These are phyloP conservation scores for Ascochyta clinopodiicola DNA, from an alignment of 2,329 filamentous ascomycete species.

Conservation along the genomic window DNA sequence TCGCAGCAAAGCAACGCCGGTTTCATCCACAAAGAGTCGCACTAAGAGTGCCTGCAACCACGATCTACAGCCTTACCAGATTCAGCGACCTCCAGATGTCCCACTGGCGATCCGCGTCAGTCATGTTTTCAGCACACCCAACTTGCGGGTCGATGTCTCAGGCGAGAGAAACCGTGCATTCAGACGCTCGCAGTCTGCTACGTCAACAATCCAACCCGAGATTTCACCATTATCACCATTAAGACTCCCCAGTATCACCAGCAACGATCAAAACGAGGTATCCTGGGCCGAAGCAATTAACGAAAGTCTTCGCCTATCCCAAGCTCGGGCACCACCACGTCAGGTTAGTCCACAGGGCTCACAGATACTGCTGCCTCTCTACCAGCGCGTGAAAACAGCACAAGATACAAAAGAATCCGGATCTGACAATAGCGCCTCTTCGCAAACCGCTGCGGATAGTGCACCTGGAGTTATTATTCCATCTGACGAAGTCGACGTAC, in stretches of 20 bases:
- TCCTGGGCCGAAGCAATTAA: conserved; percentile 39
- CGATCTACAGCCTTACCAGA: conserved; percentile 31
- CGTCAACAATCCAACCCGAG: conserved; percentile 32
- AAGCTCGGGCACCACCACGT: conserved; percentile 30
- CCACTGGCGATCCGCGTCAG: conserved; percentile 27
- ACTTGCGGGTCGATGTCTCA: conserved; percentile 29
- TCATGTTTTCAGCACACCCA: conserved; percentile 41
- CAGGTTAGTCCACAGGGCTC: conserved; percentile 21
- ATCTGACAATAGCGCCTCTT: background rate
- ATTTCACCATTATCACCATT: conserved; percentile 27
- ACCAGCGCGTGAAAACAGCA: background rate
- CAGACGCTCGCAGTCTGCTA: conserved; percentile 42
- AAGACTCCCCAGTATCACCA: conserved; percentile 38
- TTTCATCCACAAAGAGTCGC: conserved; percentile 29
- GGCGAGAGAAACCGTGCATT: conserved; percentile 26
- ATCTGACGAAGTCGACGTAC: conserved; percentile 26
- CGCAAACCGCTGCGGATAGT: background rate
- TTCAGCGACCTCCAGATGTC: conserved; percentile 22
- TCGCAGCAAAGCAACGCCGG: conserved; percentile 35
- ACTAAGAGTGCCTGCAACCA: conserved; percentile 15
- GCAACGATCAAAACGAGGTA: conserved; percentile 27
- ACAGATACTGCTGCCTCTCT: conserved; percentile 4
- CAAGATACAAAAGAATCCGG: background rate
- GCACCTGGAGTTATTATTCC: background rate
- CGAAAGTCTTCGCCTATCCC: conserved; percentile 41